Conservation (phyloP, 2,329 filamentous ascomycete species). For the Epichloe gansuensis region DNA sequence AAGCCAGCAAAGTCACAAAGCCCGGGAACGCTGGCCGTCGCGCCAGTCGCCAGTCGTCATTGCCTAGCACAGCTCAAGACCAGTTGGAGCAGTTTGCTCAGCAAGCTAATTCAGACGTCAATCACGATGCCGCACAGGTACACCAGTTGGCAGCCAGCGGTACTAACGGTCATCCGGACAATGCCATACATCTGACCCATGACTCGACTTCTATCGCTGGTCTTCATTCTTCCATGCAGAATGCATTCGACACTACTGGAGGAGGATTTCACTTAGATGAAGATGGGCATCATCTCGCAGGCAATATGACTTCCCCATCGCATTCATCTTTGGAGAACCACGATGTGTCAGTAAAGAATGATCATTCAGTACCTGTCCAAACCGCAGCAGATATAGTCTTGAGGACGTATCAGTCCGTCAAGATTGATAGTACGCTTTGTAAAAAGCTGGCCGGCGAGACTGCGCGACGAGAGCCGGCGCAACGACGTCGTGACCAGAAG, state of each 20-base stretch:
- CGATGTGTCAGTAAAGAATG: neutral
- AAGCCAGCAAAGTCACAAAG: constrained; percentile 33
- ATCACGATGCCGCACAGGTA: constrained; percentile 1
- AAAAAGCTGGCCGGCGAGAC: constrained; percentile 37
- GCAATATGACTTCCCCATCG: neutral
- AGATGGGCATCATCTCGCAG: neutral
- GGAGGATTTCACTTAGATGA: neutral
- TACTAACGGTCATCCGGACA: constrained; percentile 4
- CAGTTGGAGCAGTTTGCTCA: constrained; percentile 19
- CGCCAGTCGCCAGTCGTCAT: constrained; percentile 14
- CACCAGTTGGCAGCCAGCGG: neutral
- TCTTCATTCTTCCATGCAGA: neutral
- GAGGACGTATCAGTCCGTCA: constrained; percentile 30
- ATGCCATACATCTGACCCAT: constrained; percentile 7
- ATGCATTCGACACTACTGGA: neutral
- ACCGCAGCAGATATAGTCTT: constrained; percentile 35
- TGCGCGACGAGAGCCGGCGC: constrained; percentile 35
- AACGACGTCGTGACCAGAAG: constrained; percentile 39
- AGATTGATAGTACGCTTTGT: constrained; percentile 41
- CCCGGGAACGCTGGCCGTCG: constrained; percentile 12
- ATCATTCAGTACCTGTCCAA: constrained; percentile 3
- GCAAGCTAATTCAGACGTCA: constrained; percentile 2
- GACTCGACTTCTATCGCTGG: neutral
- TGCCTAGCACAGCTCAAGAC: constrained; percentile 15
- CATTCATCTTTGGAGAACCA: constrained; percentile 3